Conservation (phyloP, 495 filamentous ascomycete species). For the Terfezia boudieri region DNA sequence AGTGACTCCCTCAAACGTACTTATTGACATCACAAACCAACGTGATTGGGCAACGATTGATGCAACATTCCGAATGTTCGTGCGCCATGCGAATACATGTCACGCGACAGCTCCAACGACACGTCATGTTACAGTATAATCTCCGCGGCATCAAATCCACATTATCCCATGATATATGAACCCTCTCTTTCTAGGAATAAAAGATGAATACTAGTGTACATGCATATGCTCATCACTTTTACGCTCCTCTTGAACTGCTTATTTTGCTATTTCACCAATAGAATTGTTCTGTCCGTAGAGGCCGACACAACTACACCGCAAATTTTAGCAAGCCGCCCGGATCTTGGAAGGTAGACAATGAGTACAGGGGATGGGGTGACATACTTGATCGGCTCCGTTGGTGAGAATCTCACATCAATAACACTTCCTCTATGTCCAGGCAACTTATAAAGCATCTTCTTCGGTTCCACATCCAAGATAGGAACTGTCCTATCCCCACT, state of each 20-base stretch:
- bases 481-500: constrained; percentile 77
- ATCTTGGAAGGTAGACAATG: background rate
- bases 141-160: too few species aligned
- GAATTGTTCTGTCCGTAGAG: constrained; percentile 58
- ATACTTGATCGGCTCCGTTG: constrained; percentile 70
- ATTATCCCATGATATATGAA: too few species aligned
- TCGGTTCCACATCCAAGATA: constrained; percentile 65
- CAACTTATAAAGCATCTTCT: constrained; percentile 79
- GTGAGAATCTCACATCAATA: constrained; percentile 81
- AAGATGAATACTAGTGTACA: too few species aligned
- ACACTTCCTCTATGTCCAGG: constrained; percentile 91
- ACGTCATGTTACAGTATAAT: too few species aligned
- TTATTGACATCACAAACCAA: too few species aligned
- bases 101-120: too few species aligned
- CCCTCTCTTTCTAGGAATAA: too few species aligned
- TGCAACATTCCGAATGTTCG: too few species aligned
- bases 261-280: constrained; percentile 53
- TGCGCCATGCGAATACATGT: too few species aligned
- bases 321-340: constrained; percentile 14
- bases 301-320: constrained; percentile 42
- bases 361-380: constrained; percentile 20
- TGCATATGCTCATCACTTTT: too few species aligned
- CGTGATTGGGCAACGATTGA: too few species aligned
- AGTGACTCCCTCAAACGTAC: too few species aligned
- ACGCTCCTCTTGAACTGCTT: background rate